Base-by-base conservation (phyloP, 2,329 filamentous ascomycete species). In the Diplodia scrobiculata region DNA sequence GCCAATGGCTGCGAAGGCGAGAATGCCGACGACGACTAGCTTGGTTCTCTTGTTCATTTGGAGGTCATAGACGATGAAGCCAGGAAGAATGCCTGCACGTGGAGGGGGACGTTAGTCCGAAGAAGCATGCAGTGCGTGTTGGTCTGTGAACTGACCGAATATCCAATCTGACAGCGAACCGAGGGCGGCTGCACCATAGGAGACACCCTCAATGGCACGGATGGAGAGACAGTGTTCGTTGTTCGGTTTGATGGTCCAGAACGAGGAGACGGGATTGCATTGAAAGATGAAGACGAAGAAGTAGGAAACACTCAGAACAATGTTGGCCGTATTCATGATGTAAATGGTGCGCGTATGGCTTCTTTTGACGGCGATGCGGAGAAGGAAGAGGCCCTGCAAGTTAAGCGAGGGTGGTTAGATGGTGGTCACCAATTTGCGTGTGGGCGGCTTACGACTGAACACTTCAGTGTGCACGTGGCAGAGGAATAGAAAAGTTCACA, bases 21-120 rank as follows among this genome's bases (percentile, higher is more conserved):
- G 75, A 52, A 88, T 79, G 4, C 79, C 78, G 9, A 82, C 81
- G 25, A 87, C 76, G 1, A 84, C 79, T 4, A 80, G 29, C 71
- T 87, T 88, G 2, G 81, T 83, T 65, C 77, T 79, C 5, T 69
- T 71, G 54, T 81, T 81, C 81, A 88, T 86, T 63, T 86, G 81
- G 29, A 87, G 72, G 25, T 81, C 79, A 76, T 79, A 83, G 1
- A 88, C 79, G 3, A 89, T 76, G 67, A 83, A 82, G 14, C 84
- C 79, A 3, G 76, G 75, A 2, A 77, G 70, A 4, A 70, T 71
- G 0, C 73, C 74, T 66, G 21, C n/a, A 41, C 5, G 17, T 7
- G 5, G 21, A 47, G 38, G 14, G 10, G 36, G 51, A 27, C 9
- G 13, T 54, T 10, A 14, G 34, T 54, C 14, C 27, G 19, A 6